Evolutionary conservation across 2,329 filamentous ascomycete species (phyloP).

Genomic region (Colletotrichum spinosum): DNA sequence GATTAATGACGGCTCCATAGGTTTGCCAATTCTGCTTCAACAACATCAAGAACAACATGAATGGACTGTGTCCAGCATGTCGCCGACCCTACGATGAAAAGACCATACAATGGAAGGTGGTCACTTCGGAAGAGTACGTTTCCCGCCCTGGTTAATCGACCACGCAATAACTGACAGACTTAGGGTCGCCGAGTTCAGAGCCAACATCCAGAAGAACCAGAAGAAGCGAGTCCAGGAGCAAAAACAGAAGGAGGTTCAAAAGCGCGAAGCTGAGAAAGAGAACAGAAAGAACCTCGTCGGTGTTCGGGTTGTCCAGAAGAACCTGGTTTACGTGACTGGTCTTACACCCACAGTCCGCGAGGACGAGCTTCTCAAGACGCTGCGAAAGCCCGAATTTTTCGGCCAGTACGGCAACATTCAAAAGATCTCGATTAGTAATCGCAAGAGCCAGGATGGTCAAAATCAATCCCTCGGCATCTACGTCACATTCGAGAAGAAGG

Average conservation of each 20-base stretch:
- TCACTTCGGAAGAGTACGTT: conserved; percentile 92
- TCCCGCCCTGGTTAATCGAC: neutral
- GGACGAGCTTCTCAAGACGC: conserved; percentile 89
- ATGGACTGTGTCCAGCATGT: conserved; percentile 97
- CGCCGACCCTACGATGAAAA: conserved; percentile 95
- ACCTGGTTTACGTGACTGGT: conserved; percentile 97
- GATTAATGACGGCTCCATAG: conserved; percentile 57
- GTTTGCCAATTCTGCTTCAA: conserved; percentile 99
- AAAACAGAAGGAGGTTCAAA: conserved; percentile 94
- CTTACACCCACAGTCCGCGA: conserved; percentile 92
- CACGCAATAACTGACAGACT: conserved; percentile 41
- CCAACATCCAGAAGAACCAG: conserved; percentile 87
- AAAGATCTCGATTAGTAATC: conserved; percentile 98
- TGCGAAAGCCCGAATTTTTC: conserved; percentile 93
- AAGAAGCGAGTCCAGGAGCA: conserved; percentile 87
- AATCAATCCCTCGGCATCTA: conserved; percentile 96
- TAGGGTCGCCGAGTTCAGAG: conserved; percentile 80
- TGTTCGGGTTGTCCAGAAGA: conserved; percentile 96
- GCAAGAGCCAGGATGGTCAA: conserved; percentile 80
- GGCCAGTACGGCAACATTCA: conserved; percentile 98
- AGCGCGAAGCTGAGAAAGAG: conserved; percentile 94
- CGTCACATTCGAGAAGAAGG: conserved; percentile 94
- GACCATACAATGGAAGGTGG: conserved; percentile 96
- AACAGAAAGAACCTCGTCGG: conserved; percentile 96
- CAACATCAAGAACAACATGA: conserved; percentile 98